Evolutionary conservation across 192 early-diverging fungal genomes (phyloP), one percentile per base, ranked within the genome.

Genomic region (Gonapodya prolifera): DNA sequence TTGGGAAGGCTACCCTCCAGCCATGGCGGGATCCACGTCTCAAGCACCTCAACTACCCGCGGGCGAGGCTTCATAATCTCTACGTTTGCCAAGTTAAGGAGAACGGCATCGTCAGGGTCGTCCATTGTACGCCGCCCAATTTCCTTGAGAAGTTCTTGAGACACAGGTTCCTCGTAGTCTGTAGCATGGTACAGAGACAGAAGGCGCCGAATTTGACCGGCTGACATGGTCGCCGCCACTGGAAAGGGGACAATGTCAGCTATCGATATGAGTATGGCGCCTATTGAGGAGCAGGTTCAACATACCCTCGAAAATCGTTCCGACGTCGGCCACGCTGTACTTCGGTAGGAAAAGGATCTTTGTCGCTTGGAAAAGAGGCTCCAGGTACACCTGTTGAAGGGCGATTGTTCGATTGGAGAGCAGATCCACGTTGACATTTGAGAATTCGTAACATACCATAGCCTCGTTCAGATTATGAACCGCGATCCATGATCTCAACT

Each of bases 401-500:
- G n/a, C n/a, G n/a, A n/a, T n/a, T n/a, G n/a, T n/a, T n/a, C n/a
- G n/a, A n/a, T n/a, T n/a, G n/a, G n/a, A n/a, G n/a, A n/a, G n/a
- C n/a, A n/a, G n/a, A n/a, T n/a, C n/a, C n/a, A n/a, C n/a, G n/a
- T n/a, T n/a, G n/a, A n/a, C n/a, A n/a, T n/a, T n/a, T n/a, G n/a
- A n/a, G n/a, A n/a, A n/a, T n/a, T n/a, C n/a, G n/a, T n/a, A n/a
- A n/a, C n/a, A n/a, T 75, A 97, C 85, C 0, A 88, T 91, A 45
- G 91, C 90, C 81, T 99, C 98, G 33, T 92, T 87, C 29, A 98
- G 92, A 35, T 91, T 91, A 82, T 98, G 96, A 30, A 91, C 90
- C 83, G 96, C 96, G 89, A 96, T 98, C 98, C 98, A 99, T 81
- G 98, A 96, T 83, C 98, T 95, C 77, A 99, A 89, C 29, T 96